Conservation (phyloP, 495 filamentous ascomycete species). For the Neurospora sp. region DNA sequence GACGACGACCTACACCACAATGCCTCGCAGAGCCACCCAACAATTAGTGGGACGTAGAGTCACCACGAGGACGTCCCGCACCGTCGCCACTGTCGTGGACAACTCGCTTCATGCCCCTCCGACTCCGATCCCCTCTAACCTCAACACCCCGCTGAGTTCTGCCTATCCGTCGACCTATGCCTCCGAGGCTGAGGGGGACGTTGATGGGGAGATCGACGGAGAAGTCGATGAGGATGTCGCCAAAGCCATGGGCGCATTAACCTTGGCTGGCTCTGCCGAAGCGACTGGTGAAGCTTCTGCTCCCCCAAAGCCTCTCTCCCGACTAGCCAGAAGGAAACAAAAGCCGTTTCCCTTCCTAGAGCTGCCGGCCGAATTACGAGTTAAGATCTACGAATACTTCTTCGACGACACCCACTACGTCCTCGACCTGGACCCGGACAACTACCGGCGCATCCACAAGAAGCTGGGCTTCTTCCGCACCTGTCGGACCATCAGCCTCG, state of each 20-base stretch:
- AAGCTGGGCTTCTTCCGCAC: constrained; percentile 51
- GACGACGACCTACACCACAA: constrained; percentile 5
- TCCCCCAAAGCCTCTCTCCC: neutral
- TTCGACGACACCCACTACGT: constrained; percentile 44
- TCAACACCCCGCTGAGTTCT: constrained; percentile 27
- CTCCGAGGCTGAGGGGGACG: constrained; percentile 34
- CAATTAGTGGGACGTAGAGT: neutral
- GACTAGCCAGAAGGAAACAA: neutral
- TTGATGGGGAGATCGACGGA: constrained; percentile 12
- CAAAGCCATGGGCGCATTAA: constrained; percentile 22
- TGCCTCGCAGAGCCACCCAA: constrained; percentile 21
- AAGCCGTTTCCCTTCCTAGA: constrained; percentile 64
- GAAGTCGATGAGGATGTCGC: constrained; percentile 24
- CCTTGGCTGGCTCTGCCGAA: constrained; percentile 14
- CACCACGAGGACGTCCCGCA: constrained; percentile 21
- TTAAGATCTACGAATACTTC: constrained; percentile 56
- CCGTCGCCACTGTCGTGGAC: constrained; percentile 5
- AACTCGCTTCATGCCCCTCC: constrained; percentile 7
- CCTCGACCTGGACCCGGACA: constrained; percentile 62
- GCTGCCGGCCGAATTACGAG: constrained; percentile 66
- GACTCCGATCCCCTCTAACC: constrained; percentile 24
- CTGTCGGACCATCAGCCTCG: constrained; percentile 55
- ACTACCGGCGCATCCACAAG: constrained; percentile 47
- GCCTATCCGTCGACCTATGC: constrained; percentile 32
- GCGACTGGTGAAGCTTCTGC: neutral